Evolutionary conservation across 441 rosid species (phyloP).

Genomic region (Jatropha multifida): DNA sequence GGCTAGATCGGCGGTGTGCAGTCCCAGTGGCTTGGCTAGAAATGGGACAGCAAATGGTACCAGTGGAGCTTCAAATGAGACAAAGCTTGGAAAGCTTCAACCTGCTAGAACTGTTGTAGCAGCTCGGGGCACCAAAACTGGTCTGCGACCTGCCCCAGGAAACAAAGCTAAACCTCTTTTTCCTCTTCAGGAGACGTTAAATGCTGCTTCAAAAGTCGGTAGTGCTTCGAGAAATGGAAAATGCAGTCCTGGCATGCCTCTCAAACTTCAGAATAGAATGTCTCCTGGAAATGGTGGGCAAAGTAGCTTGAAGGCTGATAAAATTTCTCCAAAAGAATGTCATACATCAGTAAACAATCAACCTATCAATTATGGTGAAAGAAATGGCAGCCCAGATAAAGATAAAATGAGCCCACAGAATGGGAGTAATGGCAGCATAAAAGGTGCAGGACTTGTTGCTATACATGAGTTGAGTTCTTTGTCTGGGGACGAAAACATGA

Average conservation of each 20-base stretch:
- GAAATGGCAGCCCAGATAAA: conserved; percentile 8
- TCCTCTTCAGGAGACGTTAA: conserved; percentile 40
- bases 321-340: conserved; percentile 25
- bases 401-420: conserved; percentile 20
- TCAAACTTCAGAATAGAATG: conserved; percentile 40
- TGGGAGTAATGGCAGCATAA: conserved; percentile 12
- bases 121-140: conserved; percentile 31
- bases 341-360: conserved; percentile 16
- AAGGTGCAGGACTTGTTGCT: conserved; percentile 12
- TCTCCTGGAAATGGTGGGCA: conserved; percentile 40
- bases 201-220: conserved; percentile 34
- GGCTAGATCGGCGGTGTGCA: conserved; percentile 49
- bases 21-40: conserved; percentile 50
- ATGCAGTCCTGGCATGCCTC: conserved; percentile 35
- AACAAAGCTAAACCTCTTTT: conserved; percentile 34
- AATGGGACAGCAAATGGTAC: conserved; percentile 32
- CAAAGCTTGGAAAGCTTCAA: conserved; percentile 53
- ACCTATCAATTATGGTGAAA: conserved; percentile 25
- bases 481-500: conserved; percentile 22
- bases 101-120: conserved; percentile 37
- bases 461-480: conserved; percentile 13
- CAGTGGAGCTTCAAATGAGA: conserved; percentile 38
- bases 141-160: conserved; percentile 34
- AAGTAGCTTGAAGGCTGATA: conserved; percentile 34
- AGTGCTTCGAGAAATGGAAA: conserved; percentile 44